Base-by-base conservation (phyloP, 208 protist genomes). In the Blechomonas ayalai region DNA sequence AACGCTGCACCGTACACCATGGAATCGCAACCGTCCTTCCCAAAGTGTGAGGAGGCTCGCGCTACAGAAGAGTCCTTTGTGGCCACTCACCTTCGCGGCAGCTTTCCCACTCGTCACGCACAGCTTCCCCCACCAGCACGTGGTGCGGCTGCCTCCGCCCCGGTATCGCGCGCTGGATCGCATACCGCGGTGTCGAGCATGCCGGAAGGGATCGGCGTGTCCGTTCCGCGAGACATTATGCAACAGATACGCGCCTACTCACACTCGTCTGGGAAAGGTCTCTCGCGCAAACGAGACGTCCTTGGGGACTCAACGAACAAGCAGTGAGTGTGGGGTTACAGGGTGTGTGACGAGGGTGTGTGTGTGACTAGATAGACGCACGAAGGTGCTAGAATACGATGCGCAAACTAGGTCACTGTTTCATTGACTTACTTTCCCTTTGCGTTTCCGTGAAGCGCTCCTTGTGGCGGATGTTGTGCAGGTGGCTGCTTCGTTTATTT, bases 231-330 rank as follows among this genome's bases (percentile, higher is more conserved):
- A 25, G 45, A 50, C 28, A 47, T 60, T 36, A 43, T 75, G 19
- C 41, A 64, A 45, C 42, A 67, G 59, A 62, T 67, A 66, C 66
- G 80, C 8, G 80, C 80, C 15, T 70, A 57, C 47, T 83, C 80
- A 25, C 73, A 83, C 40, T 67, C 55, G 12, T 48, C 61, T 3
- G 55, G 47, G 7, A 82, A 82, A 40, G 45, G 67, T 37, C 29
- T 43, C 0, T 58, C 54, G n/a, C 73, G 73, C 23, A 84, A 84
- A 52, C 71, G 75, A 18, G 64, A 71, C 12, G n/a, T 90, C 10
- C 59, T 90, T 4, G 70, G 73, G 2, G 81, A 90, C 25, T 25
- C 72, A 19, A 90, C 81, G 16, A 90, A 90, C 49, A 41, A 67
- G 34, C 60, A 74, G 37, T n/a, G n/a, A n/a, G n/a, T n/a, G n/a